These are phyloP conservation scores for Tolypocladium guangdongense DNA, from an alignment of 2,329 filamentous ascomycete species.

Conservation along the genomic window DNA sequence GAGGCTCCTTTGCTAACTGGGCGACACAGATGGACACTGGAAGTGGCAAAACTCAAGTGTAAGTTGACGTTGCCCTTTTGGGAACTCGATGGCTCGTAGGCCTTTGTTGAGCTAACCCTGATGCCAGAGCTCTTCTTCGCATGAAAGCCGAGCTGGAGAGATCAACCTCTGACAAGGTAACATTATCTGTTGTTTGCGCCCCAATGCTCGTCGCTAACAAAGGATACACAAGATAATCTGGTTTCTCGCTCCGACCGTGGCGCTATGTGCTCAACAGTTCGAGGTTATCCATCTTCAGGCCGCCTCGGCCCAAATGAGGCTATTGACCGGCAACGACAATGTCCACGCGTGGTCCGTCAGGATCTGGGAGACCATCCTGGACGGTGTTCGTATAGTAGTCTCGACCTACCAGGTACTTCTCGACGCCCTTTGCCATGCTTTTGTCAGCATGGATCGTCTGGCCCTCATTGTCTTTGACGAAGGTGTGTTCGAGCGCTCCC, in stretches of 20 bases:
- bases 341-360: conserved; percentile 61
- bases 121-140: conserved; percentile 50
- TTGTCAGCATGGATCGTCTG: conserved; percentile 53
- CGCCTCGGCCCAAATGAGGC: conserved; percentile 43
- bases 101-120: conserved; percentile 5
- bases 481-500: conserved; percentile 35
- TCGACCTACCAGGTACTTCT: conserved; percentile 66
- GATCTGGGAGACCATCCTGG: conserved; percentile 57
- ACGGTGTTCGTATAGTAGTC: conserved; percentile 59
- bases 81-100: background rate
- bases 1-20: background rate
- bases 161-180: conserved; percentile 41
- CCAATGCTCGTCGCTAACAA: background rate
- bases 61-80: conserved; percentile 17
- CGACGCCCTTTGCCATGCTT: conserved; percentile 65
- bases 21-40: conserved; percentile 64
- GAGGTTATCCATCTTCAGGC: conserved; percentile 49
- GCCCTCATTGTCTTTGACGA: conserved; percentile 74
- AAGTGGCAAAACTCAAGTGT: conserved; percentile 71
- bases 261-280: conserved; percentile 56
- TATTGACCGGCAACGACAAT: conserved; percentile 57
- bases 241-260: conserved; percentile 63
- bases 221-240: conserved; percentile 43
- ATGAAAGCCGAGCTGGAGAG: conserved; percentile 54
- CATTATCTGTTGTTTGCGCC: background rate